These are phyloP conservation scores for Cytidiella melzeri DNA, from an alignment of 768 basidiomycete species.

Conservation along the genomic window DNA sequence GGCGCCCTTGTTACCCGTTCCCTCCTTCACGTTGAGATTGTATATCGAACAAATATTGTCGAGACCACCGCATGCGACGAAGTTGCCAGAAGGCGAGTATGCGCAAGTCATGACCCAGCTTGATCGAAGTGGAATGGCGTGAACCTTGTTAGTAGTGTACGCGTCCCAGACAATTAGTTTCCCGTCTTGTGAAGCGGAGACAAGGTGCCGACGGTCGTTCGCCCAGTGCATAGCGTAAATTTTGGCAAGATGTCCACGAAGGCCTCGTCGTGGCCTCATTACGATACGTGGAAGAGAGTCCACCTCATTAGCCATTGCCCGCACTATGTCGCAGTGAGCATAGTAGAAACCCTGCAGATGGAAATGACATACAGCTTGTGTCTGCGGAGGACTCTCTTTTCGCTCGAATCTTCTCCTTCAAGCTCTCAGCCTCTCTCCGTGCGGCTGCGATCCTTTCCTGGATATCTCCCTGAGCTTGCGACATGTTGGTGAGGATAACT, in stretches of 20 bases:
- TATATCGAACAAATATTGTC: slow-evolving; percentile 99
- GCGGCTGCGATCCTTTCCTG: slow-evolving; percentile 94
- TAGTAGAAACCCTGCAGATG: slow-evolving; percentile 4
- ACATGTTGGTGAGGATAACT: slow-evolving; percentile 54
- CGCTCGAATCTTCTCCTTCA: slow-evolving; percentile 98
- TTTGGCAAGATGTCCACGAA: slow-evolving; percentile 97
- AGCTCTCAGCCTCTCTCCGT: slow-evolving; percentile 89
- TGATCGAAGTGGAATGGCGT: slow-evolving; percentile 95
- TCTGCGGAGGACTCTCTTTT: slow-evolving; percentile 97
- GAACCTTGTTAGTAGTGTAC: slow-evolving; percentile 99
- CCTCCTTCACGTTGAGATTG: slow-evolving; percentile 79
- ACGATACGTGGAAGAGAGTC: slow-evolving; percentile 94
- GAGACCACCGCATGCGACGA: slow-evolving; percentile 96
- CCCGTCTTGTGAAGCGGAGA: slow-evolving; percentile 99
- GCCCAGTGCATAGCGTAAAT: slow-evolving; percentile 99
- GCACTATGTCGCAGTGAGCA: slow-evolving; percentile 48
- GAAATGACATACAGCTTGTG: slow-evolving; percentile 74
- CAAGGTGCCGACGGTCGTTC: slow-evolving; percentile 92
- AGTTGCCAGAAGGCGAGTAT: slow-evolving; percentile 94
- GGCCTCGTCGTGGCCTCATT: slow-evolving; percentile 91
- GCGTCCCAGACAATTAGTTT: slow-evolving; percentile 99
- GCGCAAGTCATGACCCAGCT: slow-evolving; percentile 99
- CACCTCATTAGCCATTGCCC: slow-evolving; percentile 97
- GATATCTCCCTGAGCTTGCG: slow-evolving; percentile 77
- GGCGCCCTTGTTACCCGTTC: slow-evolving; percentile 77